Conservation (phyloP, 2,329 filamentous ascomycete genomes). For the Cercospora citrullina region DNA sequence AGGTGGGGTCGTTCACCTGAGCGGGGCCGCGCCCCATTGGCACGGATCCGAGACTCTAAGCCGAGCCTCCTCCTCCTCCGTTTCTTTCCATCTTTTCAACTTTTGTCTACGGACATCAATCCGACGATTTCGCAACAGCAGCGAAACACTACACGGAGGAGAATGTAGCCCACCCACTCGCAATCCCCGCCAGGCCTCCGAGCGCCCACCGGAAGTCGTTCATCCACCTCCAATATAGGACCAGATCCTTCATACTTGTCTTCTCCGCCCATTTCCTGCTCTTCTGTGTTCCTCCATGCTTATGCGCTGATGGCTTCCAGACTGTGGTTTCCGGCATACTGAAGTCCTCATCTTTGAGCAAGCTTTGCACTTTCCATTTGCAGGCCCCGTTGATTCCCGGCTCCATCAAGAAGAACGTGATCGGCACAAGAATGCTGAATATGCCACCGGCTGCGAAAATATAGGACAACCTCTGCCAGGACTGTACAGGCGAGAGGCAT, state of each 20-base stretch:
- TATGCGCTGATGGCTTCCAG: constrained; percentile 28
- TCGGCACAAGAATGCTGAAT: constrained; percentile 39
- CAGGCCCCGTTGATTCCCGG: constrained; percentile 42
- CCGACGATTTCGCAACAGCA: background rate
- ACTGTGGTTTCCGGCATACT: constrained; percentile 29
- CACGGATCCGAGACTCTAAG: background rate
- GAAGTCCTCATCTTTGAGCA: constrained; percentile 36
- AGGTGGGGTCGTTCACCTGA: constrained; percentile 9
- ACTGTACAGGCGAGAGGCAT: background rate
- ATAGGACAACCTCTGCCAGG: constrained; percentile 28
- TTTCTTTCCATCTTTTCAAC: background rate
- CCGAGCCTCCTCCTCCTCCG: constrained; percentile 4
- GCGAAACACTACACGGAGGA: background rate
- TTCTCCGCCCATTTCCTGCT: constrained; percentile 30
- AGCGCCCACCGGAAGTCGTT: constrained; percentile 33
- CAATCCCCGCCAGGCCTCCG: constrained; percentile 25
- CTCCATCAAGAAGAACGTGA: constrained; percentile 44
- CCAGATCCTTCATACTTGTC: constrained; percentile 31
- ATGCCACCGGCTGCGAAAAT: constrained; percentile 29
- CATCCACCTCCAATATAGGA: constrained; percentile 31
- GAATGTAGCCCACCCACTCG: constrained; percentile 33
- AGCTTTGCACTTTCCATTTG: constrained; percentile 43
- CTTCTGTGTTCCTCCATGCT: constrained; percentile 28
- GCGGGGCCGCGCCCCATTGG: background rate
- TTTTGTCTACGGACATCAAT: background rate